These are phyloP conservation scores for Plasmodium fragile DNA, from an alignment of 169 alveolate genomes.

Conservation along the genomic window DNA sequence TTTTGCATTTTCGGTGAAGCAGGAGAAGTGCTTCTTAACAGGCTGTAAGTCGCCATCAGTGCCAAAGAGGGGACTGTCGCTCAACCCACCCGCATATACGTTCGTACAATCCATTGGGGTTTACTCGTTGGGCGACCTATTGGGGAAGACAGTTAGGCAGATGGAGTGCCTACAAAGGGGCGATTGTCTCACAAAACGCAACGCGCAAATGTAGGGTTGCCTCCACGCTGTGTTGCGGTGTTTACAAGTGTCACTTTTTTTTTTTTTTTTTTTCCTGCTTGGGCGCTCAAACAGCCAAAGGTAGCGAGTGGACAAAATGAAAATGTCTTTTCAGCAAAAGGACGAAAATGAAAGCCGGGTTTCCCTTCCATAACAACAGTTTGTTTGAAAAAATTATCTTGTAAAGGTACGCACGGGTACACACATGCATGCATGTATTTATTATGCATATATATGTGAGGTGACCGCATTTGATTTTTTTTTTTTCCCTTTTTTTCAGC, in stretches of 20 bases:
- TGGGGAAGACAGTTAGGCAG: not conserved
- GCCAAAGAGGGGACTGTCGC: not conserved
- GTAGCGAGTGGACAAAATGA: not conserved
- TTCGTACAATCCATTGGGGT: not conserved
- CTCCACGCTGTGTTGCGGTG: not conserved
- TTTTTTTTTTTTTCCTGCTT: not conserved
- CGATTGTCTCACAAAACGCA: not conserved
- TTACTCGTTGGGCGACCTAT: not conserved
- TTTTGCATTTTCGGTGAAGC: not conserved
- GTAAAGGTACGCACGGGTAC: not conserved
- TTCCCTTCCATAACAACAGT: not conserved
- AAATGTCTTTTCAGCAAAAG: not conserved
- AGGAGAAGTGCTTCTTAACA: constrained; percentile 5
- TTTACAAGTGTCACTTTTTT: not conserved
- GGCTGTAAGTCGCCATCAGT: constrained; percentile 13
- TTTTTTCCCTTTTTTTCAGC: not conserved
- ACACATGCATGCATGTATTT: not conserved
- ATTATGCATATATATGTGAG: not conserved
- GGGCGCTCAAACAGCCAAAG: not conserved
- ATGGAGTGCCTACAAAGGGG: not conserved
- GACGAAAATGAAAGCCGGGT: not conserved
- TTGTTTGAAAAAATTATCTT: not conserved
- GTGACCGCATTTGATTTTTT: not conserved
- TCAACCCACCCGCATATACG: not conserved
- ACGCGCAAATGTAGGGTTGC: not conserved